These are phyloP conservation scores for Candida ponderosae DNA, from an alignment of 805 yeast species.

Conservation along the genomic window DNA sequence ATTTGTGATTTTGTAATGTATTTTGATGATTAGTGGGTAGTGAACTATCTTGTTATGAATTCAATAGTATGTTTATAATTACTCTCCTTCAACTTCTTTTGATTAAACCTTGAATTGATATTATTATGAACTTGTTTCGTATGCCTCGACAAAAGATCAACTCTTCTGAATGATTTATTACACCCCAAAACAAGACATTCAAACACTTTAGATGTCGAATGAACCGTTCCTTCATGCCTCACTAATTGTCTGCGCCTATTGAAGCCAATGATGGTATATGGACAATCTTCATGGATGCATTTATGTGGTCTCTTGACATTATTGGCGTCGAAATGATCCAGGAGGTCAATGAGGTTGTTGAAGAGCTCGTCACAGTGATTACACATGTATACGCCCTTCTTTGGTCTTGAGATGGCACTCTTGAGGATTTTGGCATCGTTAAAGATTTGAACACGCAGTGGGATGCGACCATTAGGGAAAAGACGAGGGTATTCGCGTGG, in stretches of 20 bases:
- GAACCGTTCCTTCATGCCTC: slow-evolving; percentile 23
- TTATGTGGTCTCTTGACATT: slow-evolving; percentile 24
- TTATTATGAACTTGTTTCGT: slow-evolving; percentile 29
- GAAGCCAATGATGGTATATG: slow-evolving; percentile 35
- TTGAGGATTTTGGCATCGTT: slow-evolving; percentile 24
- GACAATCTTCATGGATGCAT: slow-evolving; percentile 27
- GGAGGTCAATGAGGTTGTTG: slow-evolving; percentile 21
- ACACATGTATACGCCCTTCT: slow-evolving; percentile 30
- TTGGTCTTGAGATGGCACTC: slow-evolving; percentile 18
- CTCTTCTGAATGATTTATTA: slow-evolving; percentile 48
- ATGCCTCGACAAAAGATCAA: slow-evolving; percentile 29
- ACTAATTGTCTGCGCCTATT: slow-evolving; percentile 25
- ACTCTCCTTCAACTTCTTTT: slow-evolving; percentile 9
- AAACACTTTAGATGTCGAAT: slow-evolving; percentile 32
- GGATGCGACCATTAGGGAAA: slow-evolving; percentile 16
- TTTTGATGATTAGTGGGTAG: no score
- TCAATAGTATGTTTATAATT: slow-evolving; percentile 16
- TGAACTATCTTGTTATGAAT: slow-evolving; percentile 10
- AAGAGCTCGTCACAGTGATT: slow-evolving; percentile 28
- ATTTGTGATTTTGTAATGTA: no score
- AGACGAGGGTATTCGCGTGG: slow-evolving; percentile 18
- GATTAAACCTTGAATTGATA: slow-evolving; percentile 30
- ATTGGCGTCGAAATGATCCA: slow-evolving; percentile 27
- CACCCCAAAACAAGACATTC: slow-evolving; percentile 73
- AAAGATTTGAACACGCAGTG: slow-evolving; percentile 20